A percentile compares a stretch with the other conserved stretches of the same genome.
Evolutionary conservation across 305 asterid genomes (phyloP).

Genomic region (Rubia tinctorum): DNA sequence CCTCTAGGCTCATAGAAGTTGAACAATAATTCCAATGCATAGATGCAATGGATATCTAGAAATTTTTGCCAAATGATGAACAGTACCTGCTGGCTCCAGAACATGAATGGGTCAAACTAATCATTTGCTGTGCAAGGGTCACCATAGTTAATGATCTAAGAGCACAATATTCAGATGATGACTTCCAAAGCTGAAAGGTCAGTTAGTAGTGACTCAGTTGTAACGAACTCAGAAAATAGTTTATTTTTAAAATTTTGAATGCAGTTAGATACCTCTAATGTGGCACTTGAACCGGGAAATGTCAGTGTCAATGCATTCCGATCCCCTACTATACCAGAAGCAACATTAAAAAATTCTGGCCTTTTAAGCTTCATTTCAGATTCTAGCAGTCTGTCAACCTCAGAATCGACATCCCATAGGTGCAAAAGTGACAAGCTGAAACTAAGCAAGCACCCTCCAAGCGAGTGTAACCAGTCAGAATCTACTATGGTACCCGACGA

Average conservation of each 20-base stretch:
- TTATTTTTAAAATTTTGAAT: neutral
- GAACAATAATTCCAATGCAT: neutral
- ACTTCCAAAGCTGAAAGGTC: conserved; percentile 85
- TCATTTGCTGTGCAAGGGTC: conserved; percentile 96
- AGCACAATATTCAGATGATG: conserved; percentile 90
- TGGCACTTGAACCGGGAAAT: conserved; percentile 73
- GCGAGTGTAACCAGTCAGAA: conserved; percentile 45
- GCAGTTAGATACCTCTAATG: conserved; percentile 63
- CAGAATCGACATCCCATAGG: conserved; percentile 83
- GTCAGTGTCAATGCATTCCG: conserved; percentile 85
- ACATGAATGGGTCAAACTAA: conserved; percentile 77
- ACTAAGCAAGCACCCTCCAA: conserved; percentile 68
- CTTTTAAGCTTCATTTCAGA: conserved; percentile 80
- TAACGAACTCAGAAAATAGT: conserved; percentile 13
- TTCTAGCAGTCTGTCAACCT: conserved; percentile 75
- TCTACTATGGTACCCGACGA: conserved; percentile 35
- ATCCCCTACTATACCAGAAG: conserved; percentile 95
- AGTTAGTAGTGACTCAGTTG: conserved; percentile 31
- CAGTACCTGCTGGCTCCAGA: conserved; percentile 83
- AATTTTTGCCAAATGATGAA: neutral
- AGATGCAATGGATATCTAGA: neutral
- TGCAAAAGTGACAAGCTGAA: conserved; percentile 93
- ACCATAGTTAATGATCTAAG: conserved; percentile 95
- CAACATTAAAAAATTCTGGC: conserved; percentile 61
- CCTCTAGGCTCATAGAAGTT: neutral